phyloP scores from a whole-genome alignment of 1,139 yeast genomes.

The Yamadazyma diospyri region DNA sequence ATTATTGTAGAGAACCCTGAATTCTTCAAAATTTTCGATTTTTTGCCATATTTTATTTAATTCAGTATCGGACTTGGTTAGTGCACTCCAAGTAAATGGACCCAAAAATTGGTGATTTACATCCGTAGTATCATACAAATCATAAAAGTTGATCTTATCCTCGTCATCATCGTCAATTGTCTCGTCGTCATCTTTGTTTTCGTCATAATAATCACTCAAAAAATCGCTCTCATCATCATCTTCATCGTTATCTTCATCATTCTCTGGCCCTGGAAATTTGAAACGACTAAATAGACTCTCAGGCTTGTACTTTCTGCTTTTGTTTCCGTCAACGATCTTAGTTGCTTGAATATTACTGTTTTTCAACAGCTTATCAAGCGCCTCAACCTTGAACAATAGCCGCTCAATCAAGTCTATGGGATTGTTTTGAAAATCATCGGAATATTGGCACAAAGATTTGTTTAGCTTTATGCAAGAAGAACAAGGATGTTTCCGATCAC shows the following conservation, averaged over 20 bases:
- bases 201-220: no score
- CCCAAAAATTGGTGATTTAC: slow-evolving; percentile 2
- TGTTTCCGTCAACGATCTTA: no score
- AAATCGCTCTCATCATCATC: no score
- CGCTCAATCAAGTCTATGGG: background rate
- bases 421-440: background rate
- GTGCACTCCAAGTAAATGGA: slow-evolving; percentile 5
- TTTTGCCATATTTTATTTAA: slow-evolving; percentile 1
- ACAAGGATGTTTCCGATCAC: slow-evolving; percentile 14
- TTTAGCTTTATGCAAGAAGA: slow-evolving; percentile 12
- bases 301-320: no score
- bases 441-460: slow-evolving; percentile 9
- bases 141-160: slow-evolving; percentile 2
- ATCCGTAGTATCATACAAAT: slow-evolving; percentile 4
- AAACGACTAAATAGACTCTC: no score
- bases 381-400: slow-evolving; percentile 1
- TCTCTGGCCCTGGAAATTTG: no score
- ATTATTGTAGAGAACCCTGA: slow-evolving; percentile 4
- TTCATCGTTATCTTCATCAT: no score
- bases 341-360: no score
- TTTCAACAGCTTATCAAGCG: background rate
- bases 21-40: slow-evolving; percentile 5
- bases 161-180: slow-evolving; percentile 2
- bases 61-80: slow-evolving; percentile 4
- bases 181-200: no score